Evolutionary conservation across 2,329 filamentous ascomycete species (phyloP), one percentile per base, ranked within the genome.

Genomic region (Canariomyces notabilis): DNA sequence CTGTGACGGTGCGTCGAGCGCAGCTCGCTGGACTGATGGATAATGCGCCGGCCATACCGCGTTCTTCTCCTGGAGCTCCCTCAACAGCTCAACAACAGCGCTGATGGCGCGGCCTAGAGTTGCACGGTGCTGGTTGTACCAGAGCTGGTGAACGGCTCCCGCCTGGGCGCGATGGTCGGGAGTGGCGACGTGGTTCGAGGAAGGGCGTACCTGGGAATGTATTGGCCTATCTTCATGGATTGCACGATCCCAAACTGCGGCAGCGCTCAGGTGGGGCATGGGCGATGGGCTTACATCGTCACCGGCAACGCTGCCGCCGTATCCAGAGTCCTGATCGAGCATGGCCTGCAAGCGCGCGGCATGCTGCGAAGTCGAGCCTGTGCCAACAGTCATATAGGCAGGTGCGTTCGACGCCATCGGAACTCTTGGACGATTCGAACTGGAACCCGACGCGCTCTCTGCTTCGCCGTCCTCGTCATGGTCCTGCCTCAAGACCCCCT

Each of bases 31-130:
- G 3, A 91, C 83, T 2, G 90, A 88, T 43, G 93, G 93, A 64
- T 98, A 98, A 63, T 94, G 87, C 23, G 90, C 91, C 1, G 93
- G 93, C 93, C 93, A 97, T 61, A 83, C 79, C 12, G 84, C 72
- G 61, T 98, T 98, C 77, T 88, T 93, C 52, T 90, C 78, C 66
- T 95, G 90, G 47, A 98, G 76, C 49, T 80, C 81, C 64, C 85
- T 84, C 54, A 98, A 70, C 2, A 89, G 80, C 50, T 96, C 89
- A 48, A 96, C 80, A 7, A 90, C 91, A 57, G 83, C 81, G 60
- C 83, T 87, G 62, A 98, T 96, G 12, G 89, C 86, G 49, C 90
- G 85, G 35, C 82, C 88, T n/a, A 98, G 79, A 23, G 87, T 82
- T 5, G 83, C 87, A 49, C 90, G 83, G 64, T 97, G 95, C 60